phyloP scores from a whole-genome alignment of 129 eudicot species.

The Smallanthus sonchifolius region DNA sequence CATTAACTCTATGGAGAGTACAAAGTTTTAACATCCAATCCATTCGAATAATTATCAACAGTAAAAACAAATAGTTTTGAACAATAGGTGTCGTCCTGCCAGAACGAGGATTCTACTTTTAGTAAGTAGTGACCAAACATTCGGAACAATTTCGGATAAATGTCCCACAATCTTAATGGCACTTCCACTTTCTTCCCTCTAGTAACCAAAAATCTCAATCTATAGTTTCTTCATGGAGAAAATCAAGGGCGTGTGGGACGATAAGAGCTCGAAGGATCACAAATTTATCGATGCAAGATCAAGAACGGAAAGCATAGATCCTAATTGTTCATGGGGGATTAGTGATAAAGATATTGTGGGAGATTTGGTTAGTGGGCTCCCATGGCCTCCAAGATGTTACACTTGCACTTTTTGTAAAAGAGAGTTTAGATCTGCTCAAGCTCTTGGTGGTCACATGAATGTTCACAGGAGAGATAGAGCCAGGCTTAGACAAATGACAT shows the following conservation, averaged over 20 bases:
- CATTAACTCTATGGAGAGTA: neutral
- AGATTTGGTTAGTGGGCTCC: constrained; percentile 32
- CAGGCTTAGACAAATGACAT: constrained; percentile 46
- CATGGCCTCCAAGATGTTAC: constrained; percentile 79
- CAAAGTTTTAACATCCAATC: neutral
- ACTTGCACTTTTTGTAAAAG: constrained; percentile 66
- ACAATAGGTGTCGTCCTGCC: constrained; percentile 41
- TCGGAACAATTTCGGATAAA: constrained; percentile 46
- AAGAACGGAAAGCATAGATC: neutral
- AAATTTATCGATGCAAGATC: constrained; percentile 16
- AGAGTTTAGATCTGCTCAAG: constrained; percentile 73
- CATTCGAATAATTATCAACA: neutral
- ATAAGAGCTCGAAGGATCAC: neutral
- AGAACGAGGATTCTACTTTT: constrained; percentile 47
- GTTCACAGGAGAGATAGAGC: constrained; percentile 67
- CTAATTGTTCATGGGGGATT: constrained; percentile 30
- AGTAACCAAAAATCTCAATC: too few species aligned
- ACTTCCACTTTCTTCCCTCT: neutral
- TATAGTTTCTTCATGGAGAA: constrained; percentile 24
- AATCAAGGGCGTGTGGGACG: neutral
- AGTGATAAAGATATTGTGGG: neutral
- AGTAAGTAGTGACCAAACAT: constrained; percentile 51
- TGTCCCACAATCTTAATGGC: constrained; percentile 46
- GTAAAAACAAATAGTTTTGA: neutral
- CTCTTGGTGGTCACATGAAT: constrained; percentile 30